These are phyloP conservation scores for Kalmanozyma brasiliensis DNA, from an alignment of 1,284 basidiomycete genomes.

Conservation along the genomic window DNA sequence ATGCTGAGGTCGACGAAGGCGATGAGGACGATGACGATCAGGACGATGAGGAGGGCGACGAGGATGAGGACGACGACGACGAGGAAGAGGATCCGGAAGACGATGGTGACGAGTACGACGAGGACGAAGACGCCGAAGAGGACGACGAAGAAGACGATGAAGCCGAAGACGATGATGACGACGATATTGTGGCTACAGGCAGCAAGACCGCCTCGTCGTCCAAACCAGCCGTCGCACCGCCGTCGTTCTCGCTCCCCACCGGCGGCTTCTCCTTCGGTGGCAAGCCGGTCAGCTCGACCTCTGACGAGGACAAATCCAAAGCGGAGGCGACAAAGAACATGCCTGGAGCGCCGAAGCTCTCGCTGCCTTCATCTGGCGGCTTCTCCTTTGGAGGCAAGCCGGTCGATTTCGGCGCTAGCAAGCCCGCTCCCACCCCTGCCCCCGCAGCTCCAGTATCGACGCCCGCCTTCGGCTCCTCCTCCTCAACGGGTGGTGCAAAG, in stretches of 20 bases:
- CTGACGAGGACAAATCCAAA: constrained; percentile 27
- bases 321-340: constrained; percentile 37
- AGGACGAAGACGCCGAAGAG: constrained; percentile 8
- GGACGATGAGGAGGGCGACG: constrained; percentile 17
- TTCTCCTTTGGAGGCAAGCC: constrained; percentile 45
- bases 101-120: constrained; percentile 22
- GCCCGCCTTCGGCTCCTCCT: constrained; percentile 19
- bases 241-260: constrained; percentile 33
- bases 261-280: constrained; percentile 48
- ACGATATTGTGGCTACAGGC: constrained; percentile 22
- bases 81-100: constrained; percentile 18
- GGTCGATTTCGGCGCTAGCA: constrained; percentile 16
- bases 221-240: constrained; percentile 13
- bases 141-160: constrained; percentile 12
- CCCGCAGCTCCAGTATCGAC: constrained; percentile 10
- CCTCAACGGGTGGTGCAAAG: background rate
- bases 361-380: constrained; percentile 15
- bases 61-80: constrained; percentile 20
- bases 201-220: constrained; percentile 18
- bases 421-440: constrained; percentile 9
- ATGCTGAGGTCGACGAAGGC: constrained; percentile 4
- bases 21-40: constrained; percentile 11
- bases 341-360: constrained; percentile 32
- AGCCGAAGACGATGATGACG: constrained; percentile 25
- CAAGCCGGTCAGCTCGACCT: constrained; percentile 16